Percentiles rank a stretch among this genome's conserved stretches.
Evolutionary conservation across 306 rosid genomes (phyloP).

Genomic region (Psophocarpus tetragonolobus): DNA sequence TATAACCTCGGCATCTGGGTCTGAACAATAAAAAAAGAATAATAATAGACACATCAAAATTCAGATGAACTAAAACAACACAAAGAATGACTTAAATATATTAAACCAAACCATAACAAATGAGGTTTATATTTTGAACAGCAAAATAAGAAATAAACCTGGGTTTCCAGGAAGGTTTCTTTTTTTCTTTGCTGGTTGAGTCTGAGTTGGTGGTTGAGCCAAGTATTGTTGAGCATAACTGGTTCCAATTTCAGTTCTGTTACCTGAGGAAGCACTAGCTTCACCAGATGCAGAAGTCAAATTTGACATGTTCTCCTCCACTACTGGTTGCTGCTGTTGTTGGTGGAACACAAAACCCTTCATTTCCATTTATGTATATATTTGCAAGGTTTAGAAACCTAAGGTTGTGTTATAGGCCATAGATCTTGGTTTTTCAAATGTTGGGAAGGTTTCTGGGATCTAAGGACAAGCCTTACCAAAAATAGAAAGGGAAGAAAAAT

Average conservation of each 20-base stretch:
- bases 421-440: conserved; percentile 56
- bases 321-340: conserved; percentile 47
- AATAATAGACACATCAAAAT: not conserved
- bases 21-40: conserved; percentile 37
- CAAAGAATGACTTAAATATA: not conserved
- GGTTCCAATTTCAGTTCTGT: conserved; percentile 59
- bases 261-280: conserved; percentile 88
- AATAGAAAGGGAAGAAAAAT: conserved; percentile 20
- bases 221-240: conserved; percentile 52
- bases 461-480: conserved; percentile 32
- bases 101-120: not conserved
- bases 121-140: not conserved
- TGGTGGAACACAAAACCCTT: conserved; percentile 56
- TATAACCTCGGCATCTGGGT: conserved; percentile 95
- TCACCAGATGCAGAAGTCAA: conserved; percentile 93
- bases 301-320: conserved; percentile 91
- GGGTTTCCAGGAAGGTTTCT: conserved; percentile 99
- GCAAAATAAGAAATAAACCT: conserved; percentile 44
- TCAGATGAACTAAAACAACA: not conserved
- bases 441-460: conserved; percentile 44
- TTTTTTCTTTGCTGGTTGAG: conserved; percentile 66
- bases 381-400: conserved; percentile 31
- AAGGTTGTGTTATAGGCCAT: conserved; percentile 36
- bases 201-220: conserved; percentile 48
- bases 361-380: conserved; percentile 41